Base-by-base conservation (phyloP, 441 rosid genomes). In the Sinapis alba region DNA sequence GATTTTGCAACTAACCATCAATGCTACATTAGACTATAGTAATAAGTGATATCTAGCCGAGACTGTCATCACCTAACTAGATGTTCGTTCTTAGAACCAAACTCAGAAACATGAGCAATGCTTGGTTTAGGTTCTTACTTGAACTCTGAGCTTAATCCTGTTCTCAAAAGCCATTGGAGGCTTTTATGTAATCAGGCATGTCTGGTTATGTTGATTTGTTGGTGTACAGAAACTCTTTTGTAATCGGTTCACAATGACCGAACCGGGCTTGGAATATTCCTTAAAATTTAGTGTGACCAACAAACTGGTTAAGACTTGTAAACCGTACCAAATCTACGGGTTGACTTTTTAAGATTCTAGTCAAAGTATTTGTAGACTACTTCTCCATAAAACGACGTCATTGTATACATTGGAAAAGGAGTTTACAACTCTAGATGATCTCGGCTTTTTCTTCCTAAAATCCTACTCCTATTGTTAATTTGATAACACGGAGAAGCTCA, bases 131-230 rank as follows among this genome's bases (percentile, higher is more conserved):
- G 10, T 2, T 26, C 27, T 26, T 12, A 13, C 62, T 26, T n/a
- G 19, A 19, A 26, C 11, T 7, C 13, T 27, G 62, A 12, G 51
- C 50, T 13, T 43, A 43, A 43, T 43, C 5, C 18, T 43, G 30
- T 56, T 56, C 30, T 23, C 19, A n/a, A 5, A 2, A 57, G 34
- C 89, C 91, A 92, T 3, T 86, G 84, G 0, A 92, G 90, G 3
- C 78, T 1, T 93, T 87, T n/a, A n/a, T 88, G 9, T 83, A 47
- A 38, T n/a, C n/a, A 36, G n/a, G 43, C 5, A 10, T 10, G 47
- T 62, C 5, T 60, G 16, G 7, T 0, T 21, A 21, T 54, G 60
- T 57, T 12, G 18, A 7, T 21, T 21, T 54, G 60, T 57, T 12
- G 18, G 15, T 58, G 36, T 57, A 54, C 10, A 13, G 15, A 23